phyloP scores from a whole-genome alignment of 768 basidiomycete species.

The Fibroporia radiculosa region DNA sequence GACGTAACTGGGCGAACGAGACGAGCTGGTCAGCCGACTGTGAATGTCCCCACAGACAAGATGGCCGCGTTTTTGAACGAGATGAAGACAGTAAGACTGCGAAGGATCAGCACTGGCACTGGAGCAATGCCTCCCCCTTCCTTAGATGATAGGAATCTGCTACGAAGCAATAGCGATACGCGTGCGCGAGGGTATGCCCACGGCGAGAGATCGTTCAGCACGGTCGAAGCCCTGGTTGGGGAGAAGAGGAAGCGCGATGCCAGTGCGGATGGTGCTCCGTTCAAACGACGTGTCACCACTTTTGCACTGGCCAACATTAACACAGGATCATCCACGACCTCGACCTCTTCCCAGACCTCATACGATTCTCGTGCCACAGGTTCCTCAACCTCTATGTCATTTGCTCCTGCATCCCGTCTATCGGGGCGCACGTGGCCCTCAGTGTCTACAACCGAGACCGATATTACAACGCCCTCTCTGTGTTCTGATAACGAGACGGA shows the following conservation, averaged over 20 bases:
- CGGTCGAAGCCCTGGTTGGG: constrained; percentile 11
- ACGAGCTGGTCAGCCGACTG: constrained; percentile 53
- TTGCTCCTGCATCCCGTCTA: constrained; percentile 2
- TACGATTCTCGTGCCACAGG: constrained; percentile 6
- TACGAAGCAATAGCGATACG: constrained; percentile 5
- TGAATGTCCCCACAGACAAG: constrained; percentile 72
- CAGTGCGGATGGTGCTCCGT: constrained; percentile 1
- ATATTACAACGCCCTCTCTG: constrained; percentile 56
- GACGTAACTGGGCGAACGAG: constrained; percentile 25
- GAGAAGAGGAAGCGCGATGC: constrained; percentile 17
- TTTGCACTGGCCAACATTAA: constrained; percentile 6
- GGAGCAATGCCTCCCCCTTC: constrained; percentile 10
- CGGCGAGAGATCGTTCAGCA: constrained; percentile 11
- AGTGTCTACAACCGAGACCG: constrained; percentile 29
- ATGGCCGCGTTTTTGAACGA: constrained; percentile 79
- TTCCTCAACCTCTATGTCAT: constrained; percentile 3
- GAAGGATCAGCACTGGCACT: constrained; percentile 38
- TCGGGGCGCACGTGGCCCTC: constrained; percentile 24
- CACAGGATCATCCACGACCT: constrained; percentile 12
- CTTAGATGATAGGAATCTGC: background rate
- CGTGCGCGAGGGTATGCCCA: constrained; percentile 6
- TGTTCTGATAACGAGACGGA: constrained; percentile 65
- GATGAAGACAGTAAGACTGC: constrained; percentile 67
- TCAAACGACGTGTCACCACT: constrained; percentile 13
- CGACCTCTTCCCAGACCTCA: constrained; percentile 10